Base-by-base conservation (phyloP, 768 basidiomycete species). In the Trametes meyenii region DNA sequence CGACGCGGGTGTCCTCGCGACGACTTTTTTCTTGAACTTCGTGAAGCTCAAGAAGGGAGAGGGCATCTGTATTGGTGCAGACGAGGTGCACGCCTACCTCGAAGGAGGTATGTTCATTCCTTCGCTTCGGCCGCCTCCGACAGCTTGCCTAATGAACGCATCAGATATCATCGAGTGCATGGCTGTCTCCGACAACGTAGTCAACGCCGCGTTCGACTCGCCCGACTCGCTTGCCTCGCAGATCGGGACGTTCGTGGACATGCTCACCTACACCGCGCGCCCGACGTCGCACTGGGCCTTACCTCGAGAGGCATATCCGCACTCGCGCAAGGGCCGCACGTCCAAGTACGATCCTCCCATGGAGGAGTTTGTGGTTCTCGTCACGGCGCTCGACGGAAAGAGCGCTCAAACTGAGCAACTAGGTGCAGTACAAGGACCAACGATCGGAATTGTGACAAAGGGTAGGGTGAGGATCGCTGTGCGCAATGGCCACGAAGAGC, bases 131-230 rank as follows among this genome's bases (percentile, higher is more conserved):
- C 29, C 1, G 8, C 5, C 33, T 14, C 33, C 13, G 13, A 17
- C 7, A 16, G 4, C 4, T 29, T 1, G 2, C 33, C 56, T 63
- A 36, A 52, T 35, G 1, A 2, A 10, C 11, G 16, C 29, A 16
- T 11, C 61, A 83, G 83, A 86, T 65, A 85, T 85, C 71, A 81
- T 86, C 74, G 84, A 85, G 66, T 84, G 82, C 71, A 85, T 84
- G 83, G 82, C 82, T 0, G 76, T 78, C 3, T 81, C 79, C 0
- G 84, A 85, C 74, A 85, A 85, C 70, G 84, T 85, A 64, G 78
- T 86, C 50, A 81, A 84, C 55, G 81, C 81, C 19, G 84, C 83
- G 17, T 78, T 85, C 52, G 62, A 63, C 42, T 46, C 66, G 13
- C 67, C 69, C 3, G 59, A 40, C 5, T 50, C 62, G 52, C 60